These are phyloP conservation scores for Letharia columbiana DNA, from an alignment of 495 filamentous ascomycete species.

Conservation along the genomic window DNA sequence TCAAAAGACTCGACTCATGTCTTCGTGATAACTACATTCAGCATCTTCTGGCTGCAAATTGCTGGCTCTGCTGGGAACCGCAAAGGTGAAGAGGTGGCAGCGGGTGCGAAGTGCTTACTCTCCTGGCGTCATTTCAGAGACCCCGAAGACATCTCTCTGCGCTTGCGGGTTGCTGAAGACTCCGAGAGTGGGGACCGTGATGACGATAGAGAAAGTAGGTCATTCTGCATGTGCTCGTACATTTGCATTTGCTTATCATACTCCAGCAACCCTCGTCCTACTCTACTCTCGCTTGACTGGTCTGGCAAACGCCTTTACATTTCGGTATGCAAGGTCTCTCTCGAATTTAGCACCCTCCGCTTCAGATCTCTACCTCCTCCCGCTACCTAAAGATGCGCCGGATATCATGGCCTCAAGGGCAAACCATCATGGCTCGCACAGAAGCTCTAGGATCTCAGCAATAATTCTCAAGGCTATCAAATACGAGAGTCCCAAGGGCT, in stretches of 20 bases:
- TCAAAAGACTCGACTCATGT: constrained; percentile 39
- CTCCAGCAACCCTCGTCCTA: constrained; percentile 28
- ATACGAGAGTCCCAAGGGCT: neutral
- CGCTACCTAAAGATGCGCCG: neutral
- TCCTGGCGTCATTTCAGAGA: constrained; percentile 42
- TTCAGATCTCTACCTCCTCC: constrained; percentile 37
- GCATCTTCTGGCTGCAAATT: constrained; percentile 38
- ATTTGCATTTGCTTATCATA: constrained; percentile 10
- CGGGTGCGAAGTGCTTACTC: constrained; percentile 24
- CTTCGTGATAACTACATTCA: constrained; percentile 47
- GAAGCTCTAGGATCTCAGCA: neutral
- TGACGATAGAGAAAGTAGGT: constrained; percentile 26
- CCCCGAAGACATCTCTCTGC: constrained; percentile 38
- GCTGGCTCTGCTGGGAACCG: constrained; percentile 6
- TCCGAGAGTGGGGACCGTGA: constrained; percentile 16
- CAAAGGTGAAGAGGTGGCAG: constrained; percentile 19
- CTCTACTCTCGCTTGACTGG: constrained; percentile 40
- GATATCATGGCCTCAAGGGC: neutral
- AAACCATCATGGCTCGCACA: neutral
- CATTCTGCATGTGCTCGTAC: neutral
- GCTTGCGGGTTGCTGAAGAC: constrained; percentile 28
- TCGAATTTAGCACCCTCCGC: constrained; percentile 23
- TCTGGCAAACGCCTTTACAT: constrained; percentile 34
- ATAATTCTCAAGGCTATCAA: constrained; percentile 1
- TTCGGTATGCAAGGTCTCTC: constrained; percentile 25